Conservation (phyloP, 148 eudicot genomes). For the Chenopodium quinoa region DNA sequence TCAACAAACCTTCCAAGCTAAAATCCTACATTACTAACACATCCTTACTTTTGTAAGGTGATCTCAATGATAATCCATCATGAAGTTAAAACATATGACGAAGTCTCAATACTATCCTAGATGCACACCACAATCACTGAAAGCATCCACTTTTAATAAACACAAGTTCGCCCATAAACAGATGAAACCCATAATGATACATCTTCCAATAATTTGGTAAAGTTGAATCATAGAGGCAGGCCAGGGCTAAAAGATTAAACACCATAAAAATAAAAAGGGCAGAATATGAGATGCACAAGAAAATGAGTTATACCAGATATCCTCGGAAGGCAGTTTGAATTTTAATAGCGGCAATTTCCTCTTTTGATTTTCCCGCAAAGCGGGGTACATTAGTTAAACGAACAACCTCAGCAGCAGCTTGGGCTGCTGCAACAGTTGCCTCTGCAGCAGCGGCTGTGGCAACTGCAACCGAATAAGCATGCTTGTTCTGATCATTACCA, state of each 20-base stretch:
- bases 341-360: conserved; percentile 74
- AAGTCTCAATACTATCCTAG: neutral
- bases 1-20: too few relatives aligned
- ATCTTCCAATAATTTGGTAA: neutral
- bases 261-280: neutral
- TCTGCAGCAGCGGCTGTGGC: conserved; percentile 89
- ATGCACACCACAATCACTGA: neutral
- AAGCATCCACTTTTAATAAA: neutral
- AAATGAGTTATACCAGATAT: conserved; percentile 47
- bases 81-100: neutral
- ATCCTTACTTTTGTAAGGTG: neutral
- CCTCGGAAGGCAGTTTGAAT: conserved; percentile 86
- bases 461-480: conserved; percentile 73
- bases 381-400: conserved; percentile 50
- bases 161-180: too few relatives aligned
- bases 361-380: conserved; percentile 50
- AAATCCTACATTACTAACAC: too few relatives aligned
- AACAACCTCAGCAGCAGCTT: conserved; percentile 90
- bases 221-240: too few relatives aligned
- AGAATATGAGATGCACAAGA: neutral
- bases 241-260: neutral
- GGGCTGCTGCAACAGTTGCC: conserved; percentile 82
- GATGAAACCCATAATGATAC: too few relatives aligned
- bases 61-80: neutral
- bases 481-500: conserved; percentile 61